Base-by-base conservation (phyloP, 202 grass and related monocot species). In the Musa balbisiana region DNA sequence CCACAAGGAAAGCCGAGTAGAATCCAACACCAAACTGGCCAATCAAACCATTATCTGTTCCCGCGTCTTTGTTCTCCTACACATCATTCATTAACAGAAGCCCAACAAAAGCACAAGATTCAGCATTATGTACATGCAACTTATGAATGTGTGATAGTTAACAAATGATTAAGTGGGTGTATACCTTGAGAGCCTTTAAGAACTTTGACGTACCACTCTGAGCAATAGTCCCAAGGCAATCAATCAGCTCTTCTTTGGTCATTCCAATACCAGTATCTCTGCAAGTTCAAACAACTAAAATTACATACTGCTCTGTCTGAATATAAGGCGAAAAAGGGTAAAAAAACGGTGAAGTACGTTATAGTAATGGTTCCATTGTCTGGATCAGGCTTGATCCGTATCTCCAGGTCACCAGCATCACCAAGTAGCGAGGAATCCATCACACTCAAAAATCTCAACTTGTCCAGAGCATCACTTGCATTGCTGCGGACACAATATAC, bases 11-110 rank as follows among this genome's bases (percentile, higher is more conserved):
- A 52, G 89, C 69, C n/a, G 91, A 99, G 84, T 99, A 99, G 80
- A 98, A 98, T 51, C 95, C 91, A 78, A 98, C 95, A 82, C 95
- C 95, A 82, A 98, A 98, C 81, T 94, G 95, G 3, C 95, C 95
- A 83, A 99, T 99, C 80, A 94, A 88, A 80, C 93, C 89, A 85
- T 89, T 99, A 79, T 92, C 89, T 69, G 79, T 72, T 49, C 85
- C 87, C 80, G 80, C 78, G 83, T 94, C 95, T 76, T 94, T 91
- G 84, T 89, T 99, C 56, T 94, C 95, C 95, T 99, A 65, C 85
- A 65, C 23, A 69, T 76, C 71, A 91, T 60, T 54, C 52, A 72
- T 73, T 83, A 90, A 65, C 82, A 64, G 67, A 93, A 93, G 9
- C 85, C 68, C 53, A 93, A 60, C 26, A 93, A 72, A 22, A 85